phyloP scores from a whole-genome alignment of 2,329 filamentous ascomycete genomes.

The Emmonsiellopsis sp. region DNA sequence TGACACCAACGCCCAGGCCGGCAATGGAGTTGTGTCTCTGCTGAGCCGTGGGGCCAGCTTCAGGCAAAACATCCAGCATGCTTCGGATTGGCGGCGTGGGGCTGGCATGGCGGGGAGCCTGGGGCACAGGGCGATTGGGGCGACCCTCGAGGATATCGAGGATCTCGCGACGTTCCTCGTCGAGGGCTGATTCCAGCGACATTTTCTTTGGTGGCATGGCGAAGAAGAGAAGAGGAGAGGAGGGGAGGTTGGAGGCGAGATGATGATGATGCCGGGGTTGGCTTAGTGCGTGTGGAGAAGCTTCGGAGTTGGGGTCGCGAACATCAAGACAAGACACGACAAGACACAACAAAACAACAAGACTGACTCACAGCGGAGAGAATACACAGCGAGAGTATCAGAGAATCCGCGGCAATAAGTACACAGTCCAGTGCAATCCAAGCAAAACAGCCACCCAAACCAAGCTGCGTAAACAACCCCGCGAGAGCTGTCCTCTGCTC shows the following conservation, averaged over 20 bases:
- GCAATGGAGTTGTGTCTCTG: slow-evolving; percentile 30
- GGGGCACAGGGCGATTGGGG: slow-evolving; percentile 24
- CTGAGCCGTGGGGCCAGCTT: slow-evolving; percentile 10
- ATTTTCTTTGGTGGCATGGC: slow-evolving; percentile 36
- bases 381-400: no score
- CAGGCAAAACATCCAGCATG: slow-evolving; percentile 53
- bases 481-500: no score
- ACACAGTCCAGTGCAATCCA: no score
- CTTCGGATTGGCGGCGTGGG: slow-evolving; percentile 60
- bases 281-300: no score
- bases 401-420: no score
- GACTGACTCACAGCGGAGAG: no score
- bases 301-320: no score
- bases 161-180: slow-evolving; percentile 67
- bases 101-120: slow-evolving; percentile 45
- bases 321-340: no score
- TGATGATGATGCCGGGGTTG: background rate
- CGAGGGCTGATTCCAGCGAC: slow-evolving; percentile 67
- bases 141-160: slow-evolving; percentile 55
- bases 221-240: background rate
- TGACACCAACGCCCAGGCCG: slow-evolving; percentile 27
- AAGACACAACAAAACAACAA: no score
- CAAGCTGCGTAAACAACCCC: no score
- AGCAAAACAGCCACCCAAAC: no score
- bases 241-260: background rate